A percentile compares a stretch with the other conserved stretches of the same genome.
Conservation (phyloP, 2,329 filamentous ascomycete species). For the Mycosphaerella sp. region DNA sequence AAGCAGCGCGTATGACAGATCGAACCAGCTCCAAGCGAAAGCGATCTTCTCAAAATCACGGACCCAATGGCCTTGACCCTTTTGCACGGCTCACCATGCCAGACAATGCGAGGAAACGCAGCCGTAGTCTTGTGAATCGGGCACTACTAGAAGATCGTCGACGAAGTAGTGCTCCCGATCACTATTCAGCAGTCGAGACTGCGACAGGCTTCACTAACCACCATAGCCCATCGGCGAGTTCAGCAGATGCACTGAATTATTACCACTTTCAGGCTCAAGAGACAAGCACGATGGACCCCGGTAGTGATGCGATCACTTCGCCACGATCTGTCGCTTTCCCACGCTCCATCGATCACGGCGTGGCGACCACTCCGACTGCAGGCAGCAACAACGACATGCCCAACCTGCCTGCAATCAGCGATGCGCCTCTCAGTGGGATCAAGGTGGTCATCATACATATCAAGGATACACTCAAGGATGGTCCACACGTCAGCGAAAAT, state of each 20-base stretch:
- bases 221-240: constrained; percentile 12
- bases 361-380: constrained; percentile 3
- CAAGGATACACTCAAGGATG: constrained; percentile 72
- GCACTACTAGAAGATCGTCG: constrained; percentile 16
- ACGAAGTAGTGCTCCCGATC: constrained; percentile 17
- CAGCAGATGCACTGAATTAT: constrained; percentile 13
- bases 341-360: background rate
- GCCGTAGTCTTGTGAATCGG: constrained; percentile 27
- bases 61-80: constrained; percentile 34
- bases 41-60: constrained; percentile 36
- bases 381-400: background rate
- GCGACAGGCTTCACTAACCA: constrained; percentile 1
- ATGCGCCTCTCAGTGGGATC: constrained; percentile 59
- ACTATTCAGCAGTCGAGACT: background rate
- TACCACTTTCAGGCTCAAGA: constrained; percentile 15
- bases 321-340: constrained; percentile 19
- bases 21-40: constrained; percentile 57
- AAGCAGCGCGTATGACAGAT: constrained; percentile 29
- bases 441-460: constrained; percentile 87
- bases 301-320: constrained; percentile 12
- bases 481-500: constrained; percentile 53
- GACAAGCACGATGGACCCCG: background rate
- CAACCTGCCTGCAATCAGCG: background rate
- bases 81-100: constrained; percentile 21
- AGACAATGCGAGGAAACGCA: constrained; percentile 31